phyloP scores from a whole-genome alignment of 2,329 filamentous ascomycete genomes.

The Helotiales sp. region DNA sequence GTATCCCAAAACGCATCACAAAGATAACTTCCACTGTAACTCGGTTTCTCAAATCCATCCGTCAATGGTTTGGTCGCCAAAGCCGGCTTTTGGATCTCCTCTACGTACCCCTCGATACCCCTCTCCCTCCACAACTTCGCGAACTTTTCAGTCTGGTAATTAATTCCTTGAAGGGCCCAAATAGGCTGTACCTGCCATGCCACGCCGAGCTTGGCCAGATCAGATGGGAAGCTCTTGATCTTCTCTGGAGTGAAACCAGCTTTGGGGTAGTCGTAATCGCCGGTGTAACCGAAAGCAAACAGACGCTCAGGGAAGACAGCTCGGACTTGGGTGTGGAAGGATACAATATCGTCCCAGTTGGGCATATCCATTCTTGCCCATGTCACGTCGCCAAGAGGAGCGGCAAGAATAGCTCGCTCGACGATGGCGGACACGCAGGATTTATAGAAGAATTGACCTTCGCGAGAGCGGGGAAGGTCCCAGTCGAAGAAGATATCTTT shows the following conservation, averaged over 20 bases:
- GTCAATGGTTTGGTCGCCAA: slow-evolving; percentile 31
- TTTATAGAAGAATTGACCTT: slow-evolving; percentile 39
- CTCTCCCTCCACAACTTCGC: slow-evolving; percentile 36
- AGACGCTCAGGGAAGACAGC: slow-evolving; percentile 38
- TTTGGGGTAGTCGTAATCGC: slow-evolving; percentile 38
- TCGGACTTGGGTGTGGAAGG: slow-evolving; percentile 39
- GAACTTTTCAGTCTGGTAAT: slow-evolving; percentile 37
- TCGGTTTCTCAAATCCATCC: slow-evolving; percentile 40
- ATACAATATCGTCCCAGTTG: slow-evolving; percentile 38
- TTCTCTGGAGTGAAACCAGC: slow-evolving; percentile 37
- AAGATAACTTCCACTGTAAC: slow-evolving; percentile 38
- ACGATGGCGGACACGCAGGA: slow-evolving; percentile 35
- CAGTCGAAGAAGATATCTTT: slow-evolving; percentile 37
- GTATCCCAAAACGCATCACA: slow-evolving; percentile 41
- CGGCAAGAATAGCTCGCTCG: slow-evolving; percentile 35
- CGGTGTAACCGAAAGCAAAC: slow-evolving; percentile 42
- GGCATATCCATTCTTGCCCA: slow-evolving; percentile 40
- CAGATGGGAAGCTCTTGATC: slow-evolving; percentile 34
- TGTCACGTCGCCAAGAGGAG: slow-evolving; percentile 39
- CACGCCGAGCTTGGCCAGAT: slow-evolving; percentile 40
- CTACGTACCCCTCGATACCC: slow-evolving; percentile 40
- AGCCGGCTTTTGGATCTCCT: slow-evolving; percentile 24
- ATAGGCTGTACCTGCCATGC: slow-evolving; percentile 45
- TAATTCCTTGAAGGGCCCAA: slow-evolving; percentile 39
- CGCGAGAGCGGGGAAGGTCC: slow-evolving; percentile 37